Evolutionary conservation across 2,329 filamentous ascomycete species (phyloP).

Genomic region (Fusarium abutilonis): DNA sequence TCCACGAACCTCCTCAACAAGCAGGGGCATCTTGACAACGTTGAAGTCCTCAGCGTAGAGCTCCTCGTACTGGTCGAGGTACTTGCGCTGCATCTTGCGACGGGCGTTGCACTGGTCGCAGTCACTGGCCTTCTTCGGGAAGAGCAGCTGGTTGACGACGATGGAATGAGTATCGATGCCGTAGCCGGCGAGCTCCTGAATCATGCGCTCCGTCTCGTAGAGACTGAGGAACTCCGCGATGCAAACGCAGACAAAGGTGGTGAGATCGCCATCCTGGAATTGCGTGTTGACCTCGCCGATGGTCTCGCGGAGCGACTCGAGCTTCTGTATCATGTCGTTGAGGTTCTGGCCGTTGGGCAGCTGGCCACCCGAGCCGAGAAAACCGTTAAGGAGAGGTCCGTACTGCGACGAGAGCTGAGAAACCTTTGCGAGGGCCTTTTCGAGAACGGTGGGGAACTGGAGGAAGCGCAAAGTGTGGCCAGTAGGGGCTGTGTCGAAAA

Average conservation of each 20-base stretch:
- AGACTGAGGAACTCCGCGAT: conserved; percentile 96
- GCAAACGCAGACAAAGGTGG: conserved; percentile 97
- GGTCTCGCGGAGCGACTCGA: conserved; percentile 91
- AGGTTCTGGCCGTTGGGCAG: conserved; percentile 94
- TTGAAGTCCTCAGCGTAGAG: conserved; percentile 96
- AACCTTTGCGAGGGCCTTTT: conserved; percentile 97
- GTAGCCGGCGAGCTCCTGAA: conserved; percentile 94
- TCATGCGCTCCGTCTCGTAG: conserved; percentile 99
- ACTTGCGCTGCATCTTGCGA: conserved; percentile 99
- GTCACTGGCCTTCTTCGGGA: conserved; percentile 82
- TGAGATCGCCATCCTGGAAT: conserved; percentile 96
- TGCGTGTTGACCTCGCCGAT: conserved; percentile 96
- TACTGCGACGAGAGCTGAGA: conserved; percentile 94
- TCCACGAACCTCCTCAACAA: conserved; percentile 94
- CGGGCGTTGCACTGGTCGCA: conserved; percentile 97
- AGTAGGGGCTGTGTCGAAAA: conserved; percentile 98
- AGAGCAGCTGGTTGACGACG: conserved; percentile 97
- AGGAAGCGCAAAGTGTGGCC: conserved; percentile 98
- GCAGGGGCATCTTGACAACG: conserved; percentile 95
- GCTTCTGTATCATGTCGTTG: conserved; percentile 90
- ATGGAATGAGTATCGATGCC: conserved; percentile 96
- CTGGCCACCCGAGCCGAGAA: conserved; percentile 78
- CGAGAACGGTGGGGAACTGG: conserved; percentile 96
- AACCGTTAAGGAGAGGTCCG: conserved; percentile 92
- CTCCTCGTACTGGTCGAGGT: conserved; percentile 98